Evolutionary conservation across 2,329 filamentous ascomycete species (phyloP).

Genomic region (Apiospora kogelbergensis): DNA sequence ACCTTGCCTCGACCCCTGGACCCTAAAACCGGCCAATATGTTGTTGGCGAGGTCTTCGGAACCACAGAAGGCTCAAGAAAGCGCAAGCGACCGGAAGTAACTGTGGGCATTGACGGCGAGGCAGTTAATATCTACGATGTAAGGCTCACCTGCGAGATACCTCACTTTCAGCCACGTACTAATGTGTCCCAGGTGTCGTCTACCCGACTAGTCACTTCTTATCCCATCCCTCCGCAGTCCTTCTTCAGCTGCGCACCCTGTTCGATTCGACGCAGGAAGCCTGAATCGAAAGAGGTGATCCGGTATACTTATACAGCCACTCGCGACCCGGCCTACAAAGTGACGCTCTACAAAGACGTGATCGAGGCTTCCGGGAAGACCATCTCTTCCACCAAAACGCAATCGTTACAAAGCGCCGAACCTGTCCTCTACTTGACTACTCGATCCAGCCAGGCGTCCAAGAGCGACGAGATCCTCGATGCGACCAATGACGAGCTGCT

Average conservation of each 20-base stretch:
- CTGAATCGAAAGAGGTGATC: conserved; percentile 47
- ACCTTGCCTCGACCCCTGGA: conserved; percentile 60
- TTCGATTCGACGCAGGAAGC: conserved; percentile 54
- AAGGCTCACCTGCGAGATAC: neutral
- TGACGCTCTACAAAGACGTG: conserved; percentile 61
- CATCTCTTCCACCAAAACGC: conserved; percentile 48
- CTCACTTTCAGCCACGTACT: conserved; percentile 5
- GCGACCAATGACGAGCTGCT: conserved; percentile 42
- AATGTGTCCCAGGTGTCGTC: conserved; percentile 51
- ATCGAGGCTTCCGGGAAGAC: conserved; percentile 52
- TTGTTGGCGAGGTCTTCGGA: conserved; percentile 61
- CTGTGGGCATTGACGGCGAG: conserved; percentile 65
- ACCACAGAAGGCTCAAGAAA: conserved; percentile 58
- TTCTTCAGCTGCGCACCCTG: conserved; percentile 62
- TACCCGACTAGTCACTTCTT: conserved; percentile 63
- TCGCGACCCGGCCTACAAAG: conserved; percentile 46
- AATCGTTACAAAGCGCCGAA: conserved; percentile 39
- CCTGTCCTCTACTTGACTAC: conserved; percentile 46
- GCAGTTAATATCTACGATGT: conserved; percentile 65
- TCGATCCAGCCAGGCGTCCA: conserved; percentile 23
- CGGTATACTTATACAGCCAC: conserved; percentile 64
- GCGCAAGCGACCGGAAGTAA: conserved; percentile 62
- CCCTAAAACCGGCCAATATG: conserved; percentile 47
- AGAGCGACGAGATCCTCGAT: conserved; percentile 24
- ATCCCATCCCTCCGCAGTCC: conserved; percentile 65